A percentile compares a stretch with the other conserved stretches of the same genome.
Conservation (phyloP, 140 eudicot species). For the Oenanthe javanica region DNA sequence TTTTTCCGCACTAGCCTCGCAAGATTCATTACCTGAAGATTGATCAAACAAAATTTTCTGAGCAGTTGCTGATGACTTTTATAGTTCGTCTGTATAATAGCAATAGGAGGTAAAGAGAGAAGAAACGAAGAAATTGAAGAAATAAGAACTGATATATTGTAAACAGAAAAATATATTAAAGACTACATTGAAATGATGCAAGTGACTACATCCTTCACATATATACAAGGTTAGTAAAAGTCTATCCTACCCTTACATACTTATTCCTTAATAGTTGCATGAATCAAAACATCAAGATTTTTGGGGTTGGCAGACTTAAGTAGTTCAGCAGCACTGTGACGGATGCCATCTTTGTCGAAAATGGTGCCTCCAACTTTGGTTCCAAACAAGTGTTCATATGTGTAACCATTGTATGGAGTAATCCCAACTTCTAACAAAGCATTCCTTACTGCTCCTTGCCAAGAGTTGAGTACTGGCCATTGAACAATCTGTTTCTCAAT, state of each 20-base stretch:
- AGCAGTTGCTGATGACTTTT: too few species aligned
- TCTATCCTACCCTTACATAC: too few species aligned
- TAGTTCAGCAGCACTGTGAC: slow-evolving; percentile 1
- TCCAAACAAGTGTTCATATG: neutral
- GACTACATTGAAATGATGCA: too few species aligned
- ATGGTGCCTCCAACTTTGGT: neutral
- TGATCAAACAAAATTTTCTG: neutral
- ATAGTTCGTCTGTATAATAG: too few species aligned
- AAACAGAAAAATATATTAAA: too few species aligned
- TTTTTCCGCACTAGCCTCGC: too few species aligned
- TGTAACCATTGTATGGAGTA: neutral
- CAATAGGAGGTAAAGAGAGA: too few species aligned
- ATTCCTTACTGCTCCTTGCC: neutral
- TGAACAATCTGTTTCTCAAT: neutral
- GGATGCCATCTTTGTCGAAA: neutral
- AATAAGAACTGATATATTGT: too few species aligned
- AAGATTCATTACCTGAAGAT: slow-evolving; percentile 3
- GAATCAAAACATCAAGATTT: neutral
- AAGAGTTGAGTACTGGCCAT: neutral
- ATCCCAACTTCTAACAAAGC: neutral
- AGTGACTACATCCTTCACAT: too few species aligned
- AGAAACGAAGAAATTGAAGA: too few species aligned
- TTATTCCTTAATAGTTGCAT: too few species aligned
- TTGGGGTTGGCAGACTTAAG: neutral
- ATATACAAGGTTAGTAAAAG: too few species aligned